Evolutionary conservation across 148 eudicot genomes (phyloP).

Genomic region (Selenicereus undatus): DNA sequence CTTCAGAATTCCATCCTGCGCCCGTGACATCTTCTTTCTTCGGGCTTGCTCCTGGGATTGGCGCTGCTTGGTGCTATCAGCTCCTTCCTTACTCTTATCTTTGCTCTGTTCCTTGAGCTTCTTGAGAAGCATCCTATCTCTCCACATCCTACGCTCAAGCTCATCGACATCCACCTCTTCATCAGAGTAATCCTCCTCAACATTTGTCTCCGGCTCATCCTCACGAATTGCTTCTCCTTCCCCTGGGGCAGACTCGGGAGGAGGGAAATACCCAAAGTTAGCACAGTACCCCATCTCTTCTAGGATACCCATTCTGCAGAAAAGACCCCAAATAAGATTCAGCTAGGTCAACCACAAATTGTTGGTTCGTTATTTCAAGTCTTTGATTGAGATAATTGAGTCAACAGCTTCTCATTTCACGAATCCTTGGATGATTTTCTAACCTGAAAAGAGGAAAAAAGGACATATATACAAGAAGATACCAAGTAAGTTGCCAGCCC

Average conservation of each 20-base stretch:
- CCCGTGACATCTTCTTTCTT: constrained; percentile 51
- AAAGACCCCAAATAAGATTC: not conserved
- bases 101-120: constrained; percentile 46
- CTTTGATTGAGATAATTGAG: not conserved
- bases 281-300: constrained; percentile 40
- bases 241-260: constrained; percentile 1
- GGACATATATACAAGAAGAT: constrained; percentile 9
- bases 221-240: constrained; percentile 36
- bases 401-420: not conserved
- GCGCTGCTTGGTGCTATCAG: constrained; percentile 36
- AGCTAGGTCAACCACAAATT: not conserved
- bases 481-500: not conserved
- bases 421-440: not conserved
- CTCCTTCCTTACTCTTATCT: constrained; percentile 41
- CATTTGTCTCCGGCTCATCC: constrained; percentile 29
- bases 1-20: constrained; percentile 47
- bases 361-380: not conserved
- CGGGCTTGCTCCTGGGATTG: constrained; percentile 52
- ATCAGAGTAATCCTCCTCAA: constrained; percentile 52
- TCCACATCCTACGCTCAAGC: constrained; percentile 61
- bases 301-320: constrained; percentile 29
- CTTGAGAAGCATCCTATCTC: constrained; percentile 42
- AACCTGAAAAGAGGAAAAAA: constrained; percentile 16
- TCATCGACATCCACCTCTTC: constrained; percentile 57
- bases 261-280: constrained; percentile 34